Percentiles rank a stretch among this genome's conserved stretches.
Evolutionary conservation across 192 early-diverging fungal species (phyloP).

Genomic region (Gaertneriomyces semiglobifer): DNA sequence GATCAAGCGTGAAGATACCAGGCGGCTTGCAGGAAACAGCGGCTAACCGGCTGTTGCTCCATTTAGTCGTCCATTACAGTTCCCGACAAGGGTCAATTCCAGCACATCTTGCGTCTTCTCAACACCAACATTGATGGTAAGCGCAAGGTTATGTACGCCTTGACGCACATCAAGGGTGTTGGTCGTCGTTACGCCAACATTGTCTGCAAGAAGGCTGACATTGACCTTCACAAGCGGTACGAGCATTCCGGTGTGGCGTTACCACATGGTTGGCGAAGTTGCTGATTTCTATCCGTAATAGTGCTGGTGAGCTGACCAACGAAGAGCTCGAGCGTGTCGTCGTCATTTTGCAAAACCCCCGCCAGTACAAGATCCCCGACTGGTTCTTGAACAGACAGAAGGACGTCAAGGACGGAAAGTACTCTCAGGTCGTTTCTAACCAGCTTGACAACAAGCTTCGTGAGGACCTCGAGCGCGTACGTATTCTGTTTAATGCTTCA

Average conservation of each 20-base stretch:
- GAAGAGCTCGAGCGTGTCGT: constrained; percentile 98
- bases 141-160: constrained; percentile 91
- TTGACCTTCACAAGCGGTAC: constrained; percentile 94
- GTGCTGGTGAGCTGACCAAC: constrained; percentile 95
- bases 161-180: constrained; percentile 97
- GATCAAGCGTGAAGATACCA: background rate
- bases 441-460: constrained; percentile 91
- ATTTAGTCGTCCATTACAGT: constrained; percentile 29
- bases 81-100: constrained; percentile 77
- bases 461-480: constrained; percentile 92
- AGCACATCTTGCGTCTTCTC: constrained; percentile 97
- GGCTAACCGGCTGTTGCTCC: background rate
- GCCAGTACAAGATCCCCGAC: constrained; percentile 98
- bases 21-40: background rate
- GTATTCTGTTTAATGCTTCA: constrained; percentile 1
- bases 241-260: constrained; percentile 4
- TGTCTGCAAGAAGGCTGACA: constrained; percentile 99
- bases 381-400: constrained; percentile 99
- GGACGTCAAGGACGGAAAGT: constrained; percentile 93
- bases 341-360: constrained; percentile 98
- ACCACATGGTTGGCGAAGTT: background rate
- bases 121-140: constrained; percentile 99
- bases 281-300: constrained; percentile 24
- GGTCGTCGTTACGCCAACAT: constrained; percentile 99
- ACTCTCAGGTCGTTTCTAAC: constrained; percentile 94